Conservation (phyloP, 2,329 filamentous ascomycete genomes). For the Fusarium drepaniforme region DNA sequence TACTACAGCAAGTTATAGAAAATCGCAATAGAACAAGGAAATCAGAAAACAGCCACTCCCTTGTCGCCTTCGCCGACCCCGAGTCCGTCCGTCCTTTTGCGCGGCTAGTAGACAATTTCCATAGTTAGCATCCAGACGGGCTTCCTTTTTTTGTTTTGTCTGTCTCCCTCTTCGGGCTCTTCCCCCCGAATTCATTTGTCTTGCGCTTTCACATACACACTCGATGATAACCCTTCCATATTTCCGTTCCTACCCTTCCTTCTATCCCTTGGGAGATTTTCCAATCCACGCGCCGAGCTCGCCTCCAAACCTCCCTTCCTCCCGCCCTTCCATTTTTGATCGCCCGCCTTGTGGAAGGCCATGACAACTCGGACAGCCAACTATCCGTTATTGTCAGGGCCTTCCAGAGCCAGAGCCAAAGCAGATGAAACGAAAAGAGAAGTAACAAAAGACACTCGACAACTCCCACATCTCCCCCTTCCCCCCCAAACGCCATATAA, state of each 20-base stretch:
- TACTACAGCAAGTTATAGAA: slow-evolving; percentile 44
- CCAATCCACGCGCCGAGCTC: slow-evolving; percentile 36
- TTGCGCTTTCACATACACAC: slow-evolving; percentile 24
- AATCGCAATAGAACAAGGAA: slow-evolving; percentile 34
- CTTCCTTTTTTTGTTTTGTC: slow-evolving; percentile 27
- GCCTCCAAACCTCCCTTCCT: slow-evolving; percentile 9
- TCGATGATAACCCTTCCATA: slow-evolving; percentile 26
- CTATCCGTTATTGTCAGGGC: slow-evolving; percentile 4
- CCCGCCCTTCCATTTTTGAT: slow-evolving; percentile 17
- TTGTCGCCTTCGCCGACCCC: slow-evolving; percentile 12
- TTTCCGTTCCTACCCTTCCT: slow-evolving; percentile 36
- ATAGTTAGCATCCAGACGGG: slow-evolving; percentile 36
- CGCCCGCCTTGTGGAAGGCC: slow-evolving; percentile 8
- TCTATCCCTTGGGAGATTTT: slow-evolving; percentile 46
- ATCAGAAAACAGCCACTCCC: slow-evolving; percentile 37
- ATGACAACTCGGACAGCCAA: slow-evolving; percentile 7
- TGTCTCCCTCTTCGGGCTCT: neutral
- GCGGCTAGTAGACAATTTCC: slow-evolving; percentile 35
- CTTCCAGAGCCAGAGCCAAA: slow-evolving; percentile 21
- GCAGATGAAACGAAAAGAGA: slow-evolving; percentile 16
- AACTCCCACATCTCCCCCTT: slow-evolving; percentile 46
- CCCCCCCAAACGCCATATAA: slow-evolving; percentile 50
- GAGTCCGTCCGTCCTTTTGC: slow-evolving; percentile 28
- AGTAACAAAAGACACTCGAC: slow-evolving; percentile 38
- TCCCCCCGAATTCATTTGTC: slow-evolving; percentile 5